These are phyloP conservation scores for Lentinus tigrinus DNA, from an alignment of 768 basidiomycete genomes.

Conservation along the genomic window DNA sequence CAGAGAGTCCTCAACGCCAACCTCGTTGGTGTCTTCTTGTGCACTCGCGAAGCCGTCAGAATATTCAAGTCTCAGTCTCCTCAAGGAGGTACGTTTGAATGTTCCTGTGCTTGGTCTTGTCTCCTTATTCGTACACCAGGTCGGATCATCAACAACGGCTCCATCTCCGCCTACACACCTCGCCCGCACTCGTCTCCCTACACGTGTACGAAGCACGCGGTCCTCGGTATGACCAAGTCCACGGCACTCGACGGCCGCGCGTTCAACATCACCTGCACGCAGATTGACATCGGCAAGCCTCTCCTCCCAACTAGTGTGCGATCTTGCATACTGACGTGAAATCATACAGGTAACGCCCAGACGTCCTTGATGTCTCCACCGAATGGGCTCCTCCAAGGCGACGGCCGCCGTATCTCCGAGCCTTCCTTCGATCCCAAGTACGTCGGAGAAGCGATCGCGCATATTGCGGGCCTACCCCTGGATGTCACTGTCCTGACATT, in stretches of 20 bases:
- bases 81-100: slow-evolving; percentile 51
- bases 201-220: slow-evolving; percentile 78
- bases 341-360: background rate
- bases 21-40: slow-evolving; percentile 70
- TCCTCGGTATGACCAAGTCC: slow-evolving; percentile 72
- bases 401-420: slow-evolving; percentile 58
- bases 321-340: background rate
- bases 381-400: slow-evolving; percentile 61
- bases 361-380: slow-evolving; percentile 32
- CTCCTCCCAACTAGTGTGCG: background rate
- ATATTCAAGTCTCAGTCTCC: slow-evolving; percentile 75
- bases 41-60: slow-evolving; percentile 71
- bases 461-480: slow-evolving; percentile 66
- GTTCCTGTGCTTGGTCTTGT: background rate
- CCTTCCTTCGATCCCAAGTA: slow-evolving; percentile 69
- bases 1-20: slow-evolving; percentile 69
- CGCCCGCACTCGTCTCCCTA: slow-evolving; percentile 66
- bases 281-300: slow-evolving; percentile 76
- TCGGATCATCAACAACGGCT: slow-evolving; percentile 85
- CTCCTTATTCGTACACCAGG: slow-evolving; percentile 35
- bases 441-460: slow-evolving; percentile 69
- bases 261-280: slow-evolving; percentile 72
- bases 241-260: slow-evolving; percentile 76
- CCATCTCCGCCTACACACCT: slow-evolving; percentile 69
- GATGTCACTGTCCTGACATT: slow-evolving; percentile 72